phyloP scores from a whole-genome alignment of 331 rosid genomes.

The Saraca asoca region DNA sequence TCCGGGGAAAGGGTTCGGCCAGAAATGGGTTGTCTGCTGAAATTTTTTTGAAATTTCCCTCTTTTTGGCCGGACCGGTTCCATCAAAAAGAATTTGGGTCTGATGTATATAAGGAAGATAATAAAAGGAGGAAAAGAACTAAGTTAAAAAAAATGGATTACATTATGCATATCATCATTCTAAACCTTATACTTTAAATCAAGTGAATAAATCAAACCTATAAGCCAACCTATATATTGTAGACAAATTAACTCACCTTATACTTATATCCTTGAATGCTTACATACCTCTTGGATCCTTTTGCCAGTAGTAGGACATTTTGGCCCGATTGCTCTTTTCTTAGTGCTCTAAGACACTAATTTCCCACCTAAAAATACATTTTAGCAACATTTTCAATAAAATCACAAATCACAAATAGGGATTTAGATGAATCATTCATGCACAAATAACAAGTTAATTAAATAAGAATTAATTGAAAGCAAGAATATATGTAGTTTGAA shows the following conservation, averaged over 20 bases:
- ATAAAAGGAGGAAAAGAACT: slow-evolving; percentile 36
- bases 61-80: neutral
- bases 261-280: neutral
- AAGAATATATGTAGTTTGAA: too few species aligned
- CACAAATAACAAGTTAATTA: neutral
- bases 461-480: neutral
- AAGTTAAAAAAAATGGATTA: too few species aligned
- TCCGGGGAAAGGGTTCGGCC: too few species aligned
- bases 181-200: neutral
- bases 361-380: slow-evolving; percentile 52
- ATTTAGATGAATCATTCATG: neutral
- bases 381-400: neutral
- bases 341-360: slow-evolving; percentile 66
- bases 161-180: neutral
- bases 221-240: neutral
- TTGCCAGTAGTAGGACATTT: slow-evolving; percentile 76
- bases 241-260: too few species aligned
- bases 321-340: slow-evolving; percentile 80
- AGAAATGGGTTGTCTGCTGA: too few species aligned
- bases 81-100: neutral
- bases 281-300: slow-evolving; percentile 75
- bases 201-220: neutral
- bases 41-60: too few species aligned
- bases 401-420: neutral
- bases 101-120: neutral